These are phyloP conservation scores for Lasiodiplodia hormozganensis DNA, from an alignment of 2,329 filamentous ascomycete species.

Conservation along the genomic window DNA sequence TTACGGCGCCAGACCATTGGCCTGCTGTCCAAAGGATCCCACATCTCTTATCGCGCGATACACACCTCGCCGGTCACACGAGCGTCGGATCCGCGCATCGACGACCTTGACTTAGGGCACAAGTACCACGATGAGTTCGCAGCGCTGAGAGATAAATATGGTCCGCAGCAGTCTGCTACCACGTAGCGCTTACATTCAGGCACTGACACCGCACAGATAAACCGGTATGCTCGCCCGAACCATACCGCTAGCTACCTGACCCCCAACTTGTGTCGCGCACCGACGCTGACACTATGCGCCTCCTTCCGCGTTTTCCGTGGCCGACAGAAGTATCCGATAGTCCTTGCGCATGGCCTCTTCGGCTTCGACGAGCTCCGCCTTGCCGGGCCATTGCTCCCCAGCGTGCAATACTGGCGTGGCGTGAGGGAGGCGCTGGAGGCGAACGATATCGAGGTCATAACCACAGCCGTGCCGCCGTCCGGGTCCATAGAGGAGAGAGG, in stretches of 20 bases:
- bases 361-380: constrained; percentile 69
- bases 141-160: constrained; percentile 63
- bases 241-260: background rate
- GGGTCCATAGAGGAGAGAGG: constrained; percentile 66
- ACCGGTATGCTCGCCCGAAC: constrained; percentile 37
- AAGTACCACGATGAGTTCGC: constrained; percentile 68
- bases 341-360: constrained; percentile 70
- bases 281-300: constrained; percentile 1
- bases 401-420: constrained; percentile 69
- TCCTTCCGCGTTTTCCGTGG: constrained; percentile 39
- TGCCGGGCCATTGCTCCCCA: constrained; percentile 60
- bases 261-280: background rate
- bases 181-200: background rate
- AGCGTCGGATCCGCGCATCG: constrained; percentile 57
- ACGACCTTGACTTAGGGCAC: constrained; percentile 58
- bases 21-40: constrained; percentile 32
- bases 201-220: constrained; percentile 39
- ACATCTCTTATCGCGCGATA: constrained; percentile 33
- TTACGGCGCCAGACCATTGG: background rate
- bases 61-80: constrained; percentile 34
- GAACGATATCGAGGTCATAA: constrained; percentile 67
- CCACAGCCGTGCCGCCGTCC: constrained; percentile 64
- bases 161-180: constrained; percentile 42
- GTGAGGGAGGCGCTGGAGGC: constrained; percentile 64
- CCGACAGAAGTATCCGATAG: constrained; percentile 60